Conservation (phyloP, 306 rosid species). For the Vicia faba region DNA sequence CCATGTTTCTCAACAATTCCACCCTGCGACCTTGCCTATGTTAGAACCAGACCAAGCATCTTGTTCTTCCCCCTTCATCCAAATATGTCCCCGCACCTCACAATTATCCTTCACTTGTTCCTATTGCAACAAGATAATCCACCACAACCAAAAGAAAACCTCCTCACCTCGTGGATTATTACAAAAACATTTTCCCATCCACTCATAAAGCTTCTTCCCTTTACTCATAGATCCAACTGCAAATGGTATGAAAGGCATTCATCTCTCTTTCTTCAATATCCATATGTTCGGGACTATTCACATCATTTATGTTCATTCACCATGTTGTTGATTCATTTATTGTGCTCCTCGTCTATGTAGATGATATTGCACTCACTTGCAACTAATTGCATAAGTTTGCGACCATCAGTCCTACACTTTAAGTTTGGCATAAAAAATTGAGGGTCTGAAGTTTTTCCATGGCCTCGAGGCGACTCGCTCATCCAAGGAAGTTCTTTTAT, state of each 20-base stretch:
- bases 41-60: no score
- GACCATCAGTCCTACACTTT: not conserved
- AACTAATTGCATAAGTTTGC: not conserved
- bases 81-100: no score
- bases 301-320: not conserved
- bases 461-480: not conserved
- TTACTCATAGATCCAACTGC: no score
- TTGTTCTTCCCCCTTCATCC: no score
- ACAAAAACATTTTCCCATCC: no score
- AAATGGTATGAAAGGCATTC: not conserved
- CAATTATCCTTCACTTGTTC: no score
- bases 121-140: no score
- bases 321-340: not conserved
- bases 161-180: no score
- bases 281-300: not conserved
- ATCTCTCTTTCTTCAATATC: not conserved
- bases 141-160: no score
- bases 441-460: not conserved
- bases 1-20: no score
- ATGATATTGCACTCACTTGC: not conserved
- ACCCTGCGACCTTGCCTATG: no score
- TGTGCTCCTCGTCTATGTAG: not conserved
- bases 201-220: no score
- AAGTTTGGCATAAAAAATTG: not conserved
- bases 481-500: not conserved